Evolutionary conservation across 352 stramenopile genomes (phyloP), one percentile per base, ranked within the genome.

Genomic region (Globisporangium camurandrum): DNA sequence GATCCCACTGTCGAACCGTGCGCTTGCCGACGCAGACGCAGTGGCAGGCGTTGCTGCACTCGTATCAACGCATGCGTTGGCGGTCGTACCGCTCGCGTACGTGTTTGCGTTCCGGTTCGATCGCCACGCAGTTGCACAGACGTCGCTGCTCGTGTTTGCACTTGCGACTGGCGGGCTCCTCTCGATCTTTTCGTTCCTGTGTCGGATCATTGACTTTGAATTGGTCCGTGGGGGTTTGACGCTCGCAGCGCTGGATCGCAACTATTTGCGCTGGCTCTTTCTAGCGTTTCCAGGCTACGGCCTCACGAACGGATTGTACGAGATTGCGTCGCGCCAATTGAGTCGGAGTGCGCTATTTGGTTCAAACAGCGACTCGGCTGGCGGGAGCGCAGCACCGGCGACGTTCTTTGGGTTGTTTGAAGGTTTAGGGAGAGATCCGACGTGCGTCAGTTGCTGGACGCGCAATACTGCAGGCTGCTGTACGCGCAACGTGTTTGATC

Each of bases 111-210:
- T 66, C 36, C 57, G 51, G 7, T 75, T 73, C 38, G 54, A 61
- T 14, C 61, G 67, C 40, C 66, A 75, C 31, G 59, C 66, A 8
- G 52, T 63, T 28, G 66, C 66, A 10, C 66, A 75, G 47, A 73
- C 62, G 24, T 59, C 61, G 28, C 41, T 72, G 30, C 46, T 75
- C 5, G 59, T 72, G 22, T 65, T 75, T 33, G 46, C 43, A 3
- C 51, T 75, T 0, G 44, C 50, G 34, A 65, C 64, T 3, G 64
- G 66, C 27, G 60, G 56, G 0, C 34, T 73, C 16, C 37, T 73
- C 9, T 68, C 57, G 37, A 70, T 73, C 49, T 61, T 73, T 40
- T 73, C 64, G 40, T 71, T 73, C 51, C 38, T 73, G 17, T 73
- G 64, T 27, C 64, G 64, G 20, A 45, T 73, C 26, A 58, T 73